Conservation (phyloP, 2,329 filamentous ascomycete species). For the Trichoderma gracile region DNA sequence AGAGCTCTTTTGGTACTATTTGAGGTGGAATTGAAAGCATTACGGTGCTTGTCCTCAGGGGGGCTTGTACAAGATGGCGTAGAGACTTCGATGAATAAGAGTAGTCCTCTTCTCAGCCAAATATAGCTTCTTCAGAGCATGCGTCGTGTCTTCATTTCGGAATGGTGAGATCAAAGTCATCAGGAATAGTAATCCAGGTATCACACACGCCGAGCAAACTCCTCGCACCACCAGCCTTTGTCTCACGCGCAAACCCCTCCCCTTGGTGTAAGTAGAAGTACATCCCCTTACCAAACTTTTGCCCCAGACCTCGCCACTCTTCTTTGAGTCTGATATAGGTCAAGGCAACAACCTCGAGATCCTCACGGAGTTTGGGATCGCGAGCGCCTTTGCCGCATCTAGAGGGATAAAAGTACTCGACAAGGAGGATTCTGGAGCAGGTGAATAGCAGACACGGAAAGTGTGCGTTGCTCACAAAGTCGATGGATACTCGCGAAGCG, state of each 20-base stretch:
- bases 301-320: constrained; percentile 26
- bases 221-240: constrained; percentile 28
- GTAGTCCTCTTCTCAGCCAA: too few species aligned
- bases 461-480: constrained; percentile 30
- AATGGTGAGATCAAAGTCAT: constrained; percentile 15
- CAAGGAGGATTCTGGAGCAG: constrained; percentile 28
- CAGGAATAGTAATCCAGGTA: constrained; percentile 28
- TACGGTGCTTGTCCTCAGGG: too few species aligned
- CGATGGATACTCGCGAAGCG: constrained; percentile 25
- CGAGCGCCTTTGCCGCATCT: not conserved
- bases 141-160: not conserved
- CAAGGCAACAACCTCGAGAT: constrained; percentile 30
- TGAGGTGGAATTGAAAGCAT: too few species aligned
- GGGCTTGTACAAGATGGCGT: not conserved
- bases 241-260: constrained; percentile 16
- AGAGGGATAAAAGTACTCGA: constrained; percentile 30
- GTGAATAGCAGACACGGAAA: constrained; percentile 29
- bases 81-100: not conserved
- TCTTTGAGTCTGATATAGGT: constrained; percentile 28
- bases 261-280: constrained; percentile 29
- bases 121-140: not conserved
- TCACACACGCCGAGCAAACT: constrained; percentile 29
- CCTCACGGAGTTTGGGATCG: constrained; percentile 28
- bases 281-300: constrained; percentile 31
- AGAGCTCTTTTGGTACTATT: constrained; percentile 9